phyloP scores from a whole-genome alignment of 2,329 filamentous ascomycete genomes.

The Fusarium floridanum region DNA sequence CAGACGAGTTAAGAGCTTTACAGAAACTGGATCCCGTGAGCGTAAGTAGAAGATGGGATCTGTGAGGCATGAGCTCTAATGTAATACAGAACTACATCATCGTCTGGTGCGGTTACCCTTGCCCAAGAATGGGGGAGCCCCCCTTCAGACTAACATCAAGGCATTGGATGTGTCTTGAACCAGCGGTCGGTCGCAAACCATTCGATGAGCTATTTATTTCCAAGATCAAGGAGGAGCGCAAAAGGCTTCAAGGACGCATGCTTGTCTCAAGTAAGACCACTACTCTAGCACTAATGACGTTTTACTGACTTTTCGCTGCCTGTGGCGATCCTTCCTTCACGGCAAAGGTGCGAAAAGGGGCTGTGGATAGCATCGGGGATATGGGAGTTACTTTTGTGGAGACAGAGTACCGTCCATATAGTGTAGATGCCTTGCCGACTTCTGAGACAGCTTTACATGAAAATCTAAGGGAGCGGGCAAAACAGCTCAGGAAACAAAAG shows the following conservation, averaged over 20 bases:
- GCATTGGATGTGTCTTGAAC: constrained; percentile 18
- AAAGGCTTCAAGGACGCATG: neutral
- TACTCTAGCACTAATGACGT: neutral
- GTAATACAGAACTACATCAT: constrained; percentile 7
- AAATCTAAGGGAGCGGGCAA: neutral
- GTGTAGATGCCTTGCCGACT: neutral
- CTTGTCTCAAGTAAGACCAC: constrained; percentile 4
- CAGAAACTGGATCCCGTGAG: constrained; percentile 6
- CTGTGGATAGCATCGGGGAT: constrained; percentile 1
- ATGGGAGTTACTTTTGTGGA: constrained; percentile 7
- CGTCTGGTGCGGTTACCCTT: constrained; percentile 19
- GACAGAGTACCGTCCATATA: constrained; percentile 1
- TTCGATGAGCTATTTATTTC: constrained; percentile 10
- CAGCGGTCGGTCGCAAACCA: neutral
- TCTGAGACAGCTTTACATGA: neutral
- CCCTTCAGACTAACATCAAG: neutral
- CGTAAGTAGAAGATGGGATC: neutral
- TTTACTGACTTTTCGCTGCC: neutral
- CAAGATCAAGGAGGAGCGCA: constrained; percentile 8
- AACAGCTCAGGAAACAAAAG: neutral
- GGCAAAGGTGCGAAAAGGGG: neutral
- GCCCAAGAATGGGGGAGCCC: neutral
- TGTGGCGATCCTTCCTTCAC: neutral
- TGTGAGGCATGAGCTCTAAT: neutral
- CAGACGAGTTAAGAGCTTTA: neutral